Evolutionary conservation across 202 grass and related monocot species (phyloP), one percentile per base, ranked within the genome.

Genomic region (Carex sylvatica): DNA sequence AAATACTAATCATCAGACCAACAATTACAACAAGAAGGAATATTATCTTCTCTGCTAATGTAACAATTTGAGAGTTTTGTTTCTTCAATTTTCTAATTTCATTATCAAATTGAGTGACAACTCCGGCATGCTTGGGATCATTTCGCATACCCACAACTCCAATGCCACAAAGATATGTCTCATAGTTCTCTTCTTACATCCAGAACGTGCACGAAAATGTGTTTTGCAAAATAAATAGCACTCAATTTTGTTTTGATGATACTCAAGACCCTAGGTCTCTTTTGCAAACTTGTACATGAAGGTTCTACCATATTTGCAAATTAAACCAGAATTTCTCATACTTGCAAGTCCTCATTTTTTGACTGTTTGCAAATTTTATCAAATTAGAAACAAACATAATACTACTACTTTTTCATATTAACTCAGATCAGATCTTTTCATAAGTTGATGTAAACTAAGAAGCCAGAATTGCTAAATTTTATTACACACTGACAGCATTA

Each of bases 221-320:
- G 2, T 28, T 28, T 2, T 28, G 28, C 28, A 28, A 28, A 28
- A 28, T 28, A 28, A 28, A 28, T 28, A 28, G 1, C 28, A 28
- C 28, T 28, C 28, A 28, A 28, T 28, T 64, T 70, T 10, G 14
- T 33, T 55, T 52, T 75, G 49, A 75, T 54, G 47, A 75, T 33
- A 70, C 65, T 70, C 67, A 44, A n/a, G 35, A 44, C 15, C 10
- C n/a, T 46, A 12, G 38, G n/a, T 74, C 16, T 52, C 44, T 52
- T 26, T 28, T 74, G 64, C 4, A 16, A 66, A 35, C 14, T 65
- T 49, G 44, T 49, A 46, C 36, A 47, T 47, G 9, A 71, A 44
- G 9, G 40, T 49, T 71, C 68, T 23, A 47, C 68, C 68, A 23
- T 47, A 71, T 71, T 71, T 71, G 68, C 68, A 69, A 69, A 31